Evolutionary conservation across 2,329 filamentous ascomycete species (phyloP).

Genomic region (Curvularia sp.): DNA sequence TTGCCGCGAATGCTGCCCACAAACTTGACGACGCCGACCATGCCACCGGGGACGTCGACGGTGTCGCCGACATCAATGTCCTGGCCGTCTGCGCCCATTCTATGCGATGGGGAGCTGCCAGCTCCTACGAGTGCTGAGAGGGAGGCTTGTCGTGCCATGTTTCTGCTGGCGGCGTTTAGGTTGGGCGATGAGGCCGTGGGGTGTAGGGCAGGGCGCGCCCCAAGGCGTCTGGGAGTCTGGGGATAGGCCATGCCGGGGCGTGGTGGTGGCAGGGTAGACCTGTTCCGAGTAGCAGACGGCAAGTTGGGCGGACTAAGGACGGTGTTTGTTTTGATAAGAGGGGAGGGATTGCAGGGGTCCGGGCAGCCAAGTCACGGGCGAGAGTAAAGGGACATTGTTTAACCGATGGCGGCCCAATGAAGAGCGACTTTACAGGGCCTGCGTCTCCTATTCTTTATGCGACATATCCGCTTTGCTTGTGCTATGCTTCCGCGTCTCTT

Average conservation of each 20-base stretch:
- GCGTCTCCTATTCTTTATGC: constrained; percentile 6
- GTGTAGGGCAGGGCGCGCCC: constrained; percentile 51
- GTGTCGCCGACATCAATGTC: constrained; percentile 78
- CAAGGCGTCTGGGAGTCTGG: constrained; percentile 53
- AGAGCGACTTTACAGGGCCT: constrained; percentile 4
- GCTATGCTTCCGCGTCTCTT: neutral
- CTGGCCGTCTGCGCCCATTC: constrained; percentile 55
- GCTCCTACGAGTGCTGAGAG: constrained; percentile 70
- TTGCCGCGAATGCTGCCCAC: constrained; percentile 87
- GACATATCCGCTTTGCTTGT: too few relatives aligned
- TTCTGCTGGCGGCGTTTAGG: constrained; percentile 52
- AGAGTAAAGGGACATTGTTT: constrained; percentile 15
- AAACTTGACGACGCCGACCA: constrained; percentile 90
- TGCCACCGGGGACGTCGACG: constrained; percentile 91
- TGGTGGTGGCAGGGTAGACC: constrained; percentile 19
- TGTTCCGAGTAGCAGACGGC: constrained; percentile 19
- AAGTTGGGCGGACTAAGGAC: constrained; percentile 21
- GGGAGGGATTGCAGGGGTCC: constrained; percentile 14
- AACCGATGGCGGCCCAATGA: constrained; percentile 18
- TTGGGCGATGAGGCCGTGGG: constrained; percentile 55
- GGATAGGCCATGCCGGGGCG: constrained; percentile 47
- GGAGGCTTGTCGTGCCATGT: constrained; percentile 73
- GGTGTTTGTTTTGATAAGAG: constrained; percentile 25
- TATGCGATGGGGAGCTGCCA: constrained; percentile 52
- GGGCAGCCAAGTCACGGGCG: constrained; percentile 8